Evolutionary conservation across 2,329 filamentous ascomycete species (phyloP), one percentile per base, ranked within the genome.

Genomic region (Neonectria magnoliae): DNA sequence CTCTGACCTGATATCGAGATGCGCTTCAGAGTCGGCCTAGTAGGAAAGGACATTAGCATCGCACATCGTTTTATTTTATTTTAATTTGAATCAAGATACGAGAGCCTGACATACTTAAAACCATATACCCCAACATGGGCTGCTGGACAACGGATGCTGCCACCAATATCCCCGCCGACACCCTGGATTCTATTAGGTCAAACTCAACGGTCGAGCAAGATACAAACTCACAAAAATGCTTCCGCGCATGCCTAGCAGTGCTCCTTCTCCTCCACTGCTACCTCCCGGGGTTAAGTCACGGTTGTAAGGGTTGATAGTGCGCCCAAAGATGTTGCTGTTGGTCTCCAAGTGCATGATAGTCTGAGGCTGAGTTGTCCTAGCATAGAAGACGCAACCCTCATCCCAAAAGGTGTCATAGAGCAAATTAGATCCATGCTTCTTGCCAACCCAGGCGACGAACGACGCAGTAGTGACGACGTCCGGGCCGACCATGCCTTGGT

Each of bases 331-430:
- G 68, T 92, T 90, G 70, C 89, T 91, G 44, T 84, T 82, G 3
- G 83, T 86, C 72, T 91, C 90, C 41, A 89, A 74, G 16, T 82
- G 81, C 75, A 82, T 82, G 52, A 88, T 78, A 0, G 82, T 84
- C 69, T 88, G 87, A 0, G 90, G 90, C 6, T 91, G 84, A 60
- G 91, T 92, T 0, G 91, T 92, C 75, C 92, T 91, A 63, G 87
- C 86, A 71, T 90, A 78, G 59, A 78, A 76, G 2, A 76, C 73
- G 29, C 76, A 77, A 0, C 76, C 76, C 42, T 78, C 69, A 8
- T 69, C 67, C 63, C 67, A 76, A 11, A 77, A 62, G 2, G 66
- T 70, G 41, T 76, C 69, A 36, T 77, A 78, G 0, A 78, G 71
- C 9, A 76, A 42, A 10, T 78, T 78, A 0, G 76, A 77, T 1